Evolutionary conservation across 768 basidiomycete species (phyloP).

Genomic region (Suillus americanus): DNA sequence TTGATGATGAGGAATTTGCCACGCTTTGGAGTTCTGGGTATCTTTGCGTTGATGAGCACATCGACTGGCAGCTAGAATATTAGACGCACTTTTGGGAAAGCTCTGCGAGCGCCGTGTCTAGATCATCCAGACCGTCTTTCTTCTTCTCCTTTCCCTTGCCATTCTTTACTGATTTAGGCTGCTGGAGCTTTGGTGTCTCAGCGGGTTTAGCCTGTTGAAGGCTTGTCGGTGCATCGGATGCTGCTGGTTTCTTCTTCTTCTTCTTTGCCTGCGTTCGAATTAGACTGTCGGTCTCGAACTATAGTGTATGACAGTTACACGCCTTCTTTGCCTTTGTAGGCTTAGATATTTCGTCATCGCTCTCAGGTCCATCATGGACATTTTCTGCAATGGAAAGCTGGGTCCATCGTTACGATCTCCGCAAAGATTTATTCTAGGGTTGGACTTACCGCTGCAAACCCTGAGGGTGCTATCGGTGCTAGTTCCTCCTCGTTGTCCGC

Average conservation of each 20-base stretch:
- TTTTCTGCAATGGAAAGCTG: conserved; percentile 43
- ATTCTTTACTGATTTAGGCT: conserved; percentile 54
- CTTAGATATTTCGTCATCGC: conserved; percentile 19
- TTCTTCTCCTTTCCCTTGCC: conserved; percentile 62
- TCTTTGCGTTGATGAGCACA: conserved; percentile 30
- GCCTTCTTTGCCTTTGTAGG: conserved; percentile 25
- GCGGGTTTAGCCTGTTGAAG: conserved; percentile 10
- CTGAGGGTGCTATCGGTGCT: conserved; percentile 14
- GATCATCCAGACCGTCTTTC: conserved; percentile 68
- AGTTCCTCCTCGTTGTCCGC: conserved; percentile 38
- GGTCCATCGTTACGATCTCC: conserved; percentile 20
- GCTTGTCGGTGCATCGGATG: conserved; percentile 10
- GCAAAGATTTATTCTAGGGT: conserved; percentile 6
- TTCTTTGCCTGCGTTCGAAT: conserved; percentile 34
- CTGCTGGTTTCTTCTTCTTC: conserved; percentile 37
- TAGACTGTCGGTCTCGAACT: not conserved
- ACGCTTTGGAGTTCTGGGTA: conserved; percentile 53
- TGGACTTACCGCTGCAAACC: conserved; percentile 47
- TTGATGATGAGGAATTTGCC: conserved; percentile 20
- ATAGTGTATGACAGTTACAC: not conserved
- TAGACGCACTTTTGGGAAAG: conserved; percentile 68
- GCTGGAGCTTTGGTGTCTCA: conserved; percentile 2
- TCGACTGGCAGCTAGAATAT: not conserved
- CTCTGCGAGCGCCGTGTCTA: conserved; percentile 84
- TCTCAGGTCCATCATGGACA: conserved; percentile 19